phyloP scores from a whole-genome alignment of 345 rosid genomes.

The Syzygium jambos region DNA sequence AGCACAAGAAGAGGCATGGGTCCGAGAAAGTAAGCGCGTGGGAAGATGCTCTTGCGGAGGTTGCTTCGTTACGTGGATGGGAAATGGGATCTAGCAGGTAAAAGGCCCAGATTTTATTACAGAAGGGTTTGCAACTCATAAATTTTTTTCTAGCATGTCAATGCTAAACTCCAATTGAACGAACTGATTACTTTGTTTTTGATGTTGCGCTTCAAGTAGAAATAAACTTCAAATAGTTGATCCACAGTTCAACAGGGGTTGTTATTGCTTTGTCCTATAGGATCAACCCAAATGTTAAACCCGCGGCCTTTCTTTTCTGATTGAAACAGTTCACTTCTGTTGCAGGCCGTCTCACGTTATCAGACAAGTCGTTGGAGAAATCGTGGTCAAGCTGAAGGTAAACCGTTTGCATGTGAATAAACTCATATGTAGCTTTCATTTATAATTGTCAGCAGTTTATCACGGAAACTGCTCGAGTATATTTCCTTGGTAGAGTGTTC shows the following conservation, averaged over 20 bases:
- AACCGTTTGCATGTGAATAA: not conserved
- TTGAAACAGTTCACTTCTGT: not conserved
- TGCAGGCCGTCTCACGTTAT: not conserved
- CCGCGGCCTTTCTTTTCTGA: not conserved
- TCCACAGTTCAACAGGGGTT: not conserved
- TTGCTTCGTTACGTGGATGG: not conserved
- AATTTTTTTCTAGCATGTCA: no score
- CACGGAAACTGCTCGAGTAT: not conserved
- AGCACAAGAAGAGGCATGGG: fast-evolving
- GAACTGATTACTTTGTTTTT: no score
- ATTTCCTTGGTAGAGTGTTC: no score
- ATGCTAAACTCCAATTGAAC: no score
- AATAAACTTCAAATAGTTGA: no score
- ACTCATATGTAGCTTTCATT: not conserved
- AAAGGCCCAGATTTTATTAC: not conserved
- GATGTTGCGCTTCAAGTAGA: no score
- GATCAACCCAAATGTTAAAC: not conserved
- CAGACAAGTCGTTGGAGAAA: no score
- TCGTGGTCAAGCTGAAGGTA: not conserved
- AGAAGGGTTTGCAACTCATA: no score
- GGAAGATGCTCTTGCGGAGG: not conserved
- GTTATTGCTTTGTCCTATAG: not conserved
- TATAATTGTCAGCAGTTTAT: not conserved
- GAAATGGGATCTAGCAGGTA: fast-evolving
- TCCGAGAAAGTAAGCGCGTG: fast-evolving